Percentiles rank a stretch among this genome's conserved stretches.
These are phyloP conservation scores for Peribolospora baueri DNA, from an alignment of 768 basidiomycete species.

Conservation along the genomic window DNA sequence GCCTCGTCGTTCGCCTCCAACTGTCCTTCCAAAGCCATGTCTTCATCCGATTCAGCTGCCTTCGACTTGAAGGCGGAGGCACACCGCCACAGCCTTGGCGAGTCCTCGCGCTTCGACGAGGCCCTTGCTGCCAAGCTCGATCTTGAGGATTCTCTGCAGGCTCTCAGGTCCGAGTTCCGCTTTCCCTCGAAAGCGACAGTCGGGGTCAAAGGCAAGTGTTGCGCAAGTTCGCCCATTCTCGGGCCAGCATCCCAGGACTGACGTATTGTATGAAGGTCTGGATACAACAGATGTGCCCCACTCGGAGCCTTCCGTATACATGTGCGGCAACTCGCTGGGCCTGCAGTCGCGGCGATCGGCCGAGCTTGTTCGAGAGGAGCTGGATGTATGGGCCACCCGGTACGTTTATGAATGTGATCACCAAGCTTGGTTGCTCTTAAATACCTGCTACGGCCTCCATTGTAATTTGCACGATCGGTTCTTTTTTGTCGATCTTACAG, in stretches of 20 bases:
- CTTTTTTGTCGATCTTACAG: background rate
- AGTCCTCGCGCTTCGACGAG: conserved; percentile 2
- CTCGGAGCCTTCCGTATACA: conserved; percentile 40
- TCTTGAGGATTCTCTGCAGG: background rate
- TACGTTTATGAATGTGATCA: conserved; percentile 11
- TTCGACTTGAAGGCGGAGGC: too few relatives aligned
- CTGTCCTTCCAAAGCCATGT: too few relatives aligned
- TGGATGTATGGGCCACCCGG: conserved; percentile 52
- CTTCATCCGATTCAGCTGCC: too few relatives aligned
- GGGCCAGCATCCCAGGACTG: background rate
- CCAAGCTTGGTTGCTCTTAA: background rate
- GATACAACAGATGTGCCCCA: background rate
- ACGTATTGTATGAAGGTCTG: conserved; percentile 5
- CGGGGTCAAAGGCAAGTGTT: background rate
- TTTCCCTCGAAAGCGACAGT: background rate
- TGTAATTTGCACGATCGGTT: background rate
- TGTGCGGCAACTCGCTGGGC: conserved; percentile 90
- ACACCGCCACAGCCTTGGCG: background rate
- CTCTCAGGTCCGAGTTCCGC: background rate
- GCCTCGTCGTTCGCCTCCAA: too few relatives aligned
- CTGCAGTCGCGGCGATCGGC: conserved; percentile 49
- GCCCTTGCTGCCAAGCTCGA: conserved; percentile 2
- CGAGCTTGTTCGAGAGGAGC: conserved; percentile 51
- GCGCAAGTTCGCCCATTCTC: background rate
- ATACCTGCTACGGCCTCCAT: conserved; percentile 24